Base-by-base conservation (phyloP, 2,329 filamentous ascomycete species). In the Colletotrichum sp. region DNA sequence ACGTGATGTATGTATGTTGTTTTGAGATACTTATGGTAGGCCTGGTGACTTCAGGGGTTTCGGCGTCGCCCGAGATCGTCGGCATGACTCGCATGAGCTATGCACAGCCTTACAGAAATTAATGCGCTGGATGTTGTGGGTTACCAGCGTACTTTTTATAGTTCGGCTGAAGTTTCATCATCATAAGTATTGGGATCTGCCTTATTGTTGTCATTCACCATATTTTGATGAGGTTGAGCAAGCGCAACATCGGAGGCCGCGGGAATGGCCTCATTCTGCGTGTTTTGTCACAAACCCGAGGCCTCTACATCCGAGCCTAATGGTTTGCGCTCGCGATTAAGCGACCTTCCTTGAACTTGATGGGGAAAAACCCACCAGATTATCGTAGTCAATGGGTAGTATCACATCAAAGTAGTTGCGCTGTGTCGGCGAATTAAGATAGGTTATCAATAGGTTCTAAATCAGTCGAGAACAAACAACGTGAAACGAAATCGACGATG, bases 101-200 rank as follows among this genome's bases (percentile, higher is more conserved):
- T 26, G 55, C 63, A 72, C 38, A 72, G 55, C 63, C 69, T 28
- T 68, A 73, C 63, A 14, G 28, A 62, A 13, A 36, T 68, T 73
- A 62, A 73, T 73, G 70, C 70, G 13, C 14, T 28, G 16, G 36
- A 26, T 24, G 36, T 21, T n/a, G 36, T 36, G 63, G 36, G 10
- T 5, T 58, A 12, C n/a, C 52, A 38, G 8, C 18, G 28, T 30
- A 14, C 55, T 62, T 73, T 61, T 69, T 62, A 62, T 73, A 62
- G 55, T 55, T 73, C 13, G 12, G 21, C 7, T 38, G 64, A 55
- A 68, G 70, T 69, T 68, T 73, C 36, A 38, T 36, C 10, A 21
- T 21, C 7, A 38, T 26, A 13, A n/a, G 12, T 32, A 32, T 67
- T 52, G 26, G 30, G 21, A 26, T 14, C 1, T 18, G 8, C 13